These are phyloP conservation scores for Fusarium illudens DNA, from an alignment of 2,329 filamentous ascomycete genomes.

Conservation along the genomic window DNA sequence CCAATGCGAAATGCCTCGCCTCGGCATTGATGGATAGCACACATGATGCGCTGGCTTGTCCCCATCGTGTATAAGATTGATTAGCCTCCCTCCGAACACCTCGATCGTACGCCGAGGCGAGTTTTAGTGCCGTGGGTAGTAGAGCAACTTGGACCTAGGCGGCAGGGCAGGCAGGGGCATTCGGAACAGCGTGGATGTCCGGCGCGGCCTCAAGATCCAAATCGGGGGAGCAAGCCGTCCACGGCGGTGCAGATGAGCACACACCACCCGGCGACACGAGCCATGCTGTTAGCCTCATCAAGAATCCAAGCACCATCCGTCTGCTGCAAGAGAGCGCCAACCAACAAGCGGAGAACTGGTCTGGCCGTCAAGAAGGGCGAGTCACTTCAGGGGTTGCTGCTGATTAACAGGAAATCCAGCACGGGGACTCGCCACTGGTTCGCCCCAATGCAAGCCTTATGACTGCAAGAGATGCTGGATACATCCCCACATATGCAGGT, in stretches of 20 bases:
- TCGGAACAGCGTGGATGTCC: conserved; percentile 27
- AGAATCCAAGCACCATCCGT: conserved; percentile 5
- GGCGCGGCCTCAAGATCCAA: conserved; percentile 34
- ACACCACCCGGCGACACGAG: conserved; percentile 32
- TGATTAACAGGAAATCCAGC: conserved; percentile 18
- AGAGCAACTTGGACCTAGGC: conserved; percentile 28
- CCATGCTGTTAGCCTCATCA: conserved; percentile 31
- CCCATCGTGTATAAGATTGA: conserved; percentile 29
- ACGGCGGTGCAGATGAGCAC: conserved; percentile 31
- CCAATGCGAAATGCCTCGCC: conserved; percentile 15
- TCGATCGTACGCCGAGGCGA: conserved; percentile 29
- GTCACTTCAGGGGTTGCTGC: conserved; percentile 9
- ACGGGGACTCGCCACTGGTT: conserved; percentile 9
- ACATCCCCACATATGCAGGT: conserved; percentile 36
- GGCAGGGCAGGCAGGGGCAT: conserved; percentile 27
- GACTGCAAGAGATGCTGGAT: conserved; percentile 18
- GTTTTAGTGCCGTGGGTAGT: conserved; percentile 24
- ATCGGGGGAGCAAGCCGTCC: conserved; percentile 34
- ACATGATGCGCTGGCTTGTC: conserved; percentile 17
- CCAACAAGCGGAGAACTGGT: conserved; percentile 6
- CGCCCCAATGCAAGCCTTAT: conserved; percentile 25
- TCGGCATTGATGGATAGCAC: conserved; percentile 16
- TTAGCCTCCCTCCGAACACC: conserved; percentile 17
- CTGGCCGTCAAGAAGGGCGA: conserved; percentile 6
- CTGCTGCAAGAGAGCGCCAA: conserved; percentile 8